Conservation (phyloP, 1,139 yeast genomes). For the Tardiomyces blankii region DNA sequence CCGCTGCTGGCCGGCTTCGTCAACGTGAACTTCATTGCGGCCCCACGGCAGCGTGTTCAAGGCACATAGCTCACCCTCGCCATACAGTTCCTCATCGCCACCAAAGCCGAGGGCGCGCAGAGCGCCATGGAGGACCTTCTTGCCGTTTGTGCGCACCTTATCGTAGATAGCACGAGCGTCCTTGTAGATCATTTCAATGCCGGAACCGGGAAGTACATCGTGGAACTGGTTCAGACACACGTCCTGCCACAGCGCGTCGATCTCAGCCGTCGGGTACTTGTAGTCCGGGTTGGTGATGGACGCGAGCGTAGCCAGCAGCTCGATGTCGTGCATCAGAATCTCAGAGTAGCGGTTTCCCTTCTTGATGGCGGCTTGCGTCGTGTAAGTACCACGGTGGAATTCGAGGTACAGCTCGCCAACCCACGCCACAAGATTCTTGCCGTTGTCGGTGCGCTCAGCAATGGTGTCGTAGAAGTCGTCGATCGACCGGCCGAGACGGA, state of each 20-base stretch:
- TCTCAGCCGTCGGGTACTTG: slow-evolving; percentile 56
- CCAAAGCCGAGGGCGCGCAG: slow-evolving; percentile 32
- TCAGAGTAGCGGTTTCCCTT: slow-evolving; percentile 73
- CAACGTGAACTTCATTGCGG: slow-evolving; percentile 36
- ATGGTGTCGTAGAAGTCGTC: slow-evolving; percentile 69
- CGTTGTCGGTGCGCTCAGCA: slow-evolving; percentile 50
- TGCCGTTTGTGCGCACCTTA: slow-evolving; percentile 43
- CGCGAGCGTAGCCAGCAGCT: slow-evolving; percentile 67
- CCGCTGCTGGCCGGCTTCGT: background rate
- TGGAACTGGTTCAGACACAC: slow-evolving; percentile 89
- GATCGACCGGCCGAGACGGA: slow-evolving; percentile 65
- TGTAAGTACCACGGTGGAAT: slow-evolving; percentile 94
- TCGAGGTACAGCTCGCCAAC: slow-evolving; percentile 89
- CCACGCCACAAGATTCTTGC: slow-evolving; percentile 71
- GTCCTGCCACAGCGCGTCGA: slow-evolving; percentile 76
- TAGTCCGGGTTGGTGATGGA: slow-evolving; percentile 39
- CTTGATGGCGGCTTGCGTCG: slow-evolving; percentile 83
- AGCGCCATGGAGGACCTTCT: slow-evolving; percentile 42
- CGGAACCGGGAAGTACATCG: slow-evolving; percentile 93
- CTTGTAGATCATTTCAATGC: slow-evolving; percentile 90
- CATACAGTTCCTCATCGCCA: slow-evolving; percentile 8
- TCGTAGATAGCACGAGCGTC: slow-evolving; percentile 80
- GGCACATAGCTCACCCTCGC: slow-evolving; percentile 2
- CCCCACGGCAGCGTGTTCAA: slow-evolving; percentile 64
- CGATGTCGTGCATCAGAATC: slow-evolving; percentile 71